Evolutionary conservation across 176 grass and related monocot genomes (phyloP).

Genomic region (Oryza meyeriana): DNA sequence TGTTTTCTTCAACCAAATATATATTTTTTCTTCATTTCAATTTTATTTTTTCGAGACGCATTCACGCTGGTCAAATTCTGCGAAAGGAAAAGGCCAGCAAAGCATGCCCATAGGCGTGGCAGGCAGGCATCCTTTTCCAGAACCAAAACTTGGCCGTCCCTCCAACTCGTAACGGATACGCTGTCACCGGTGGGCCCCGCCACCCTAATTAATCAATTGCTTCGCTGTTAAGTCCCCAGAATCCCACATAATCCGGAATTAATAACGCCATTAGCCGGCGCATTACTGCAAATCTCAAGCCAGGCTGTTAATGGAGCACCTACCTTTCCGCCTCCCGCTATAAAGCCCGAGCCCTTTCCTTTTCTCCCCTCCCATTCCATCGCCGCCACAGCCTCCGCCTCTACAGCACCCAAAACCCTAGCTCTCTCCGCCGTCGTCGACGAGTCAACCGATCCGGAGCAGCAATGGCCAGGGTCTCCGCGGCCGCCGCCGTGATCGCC

Average conservation of each 20-base stretch:
- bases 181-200: neutral
- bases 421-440: neutral
- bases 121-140: neutral
- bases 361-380: neutral
- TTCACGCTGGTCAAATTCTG: neutral
- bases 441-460: neutral
- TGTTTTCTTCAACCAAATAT: too few species aligned
- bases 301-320: conserved; percentile 31
- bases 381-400: neutral
- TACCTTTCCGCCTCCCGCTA: neutral
- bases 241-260: neutral
- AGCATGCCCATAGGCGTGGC: neutral
- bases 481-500: neutral
- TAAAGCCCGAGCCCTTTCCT: neutral
- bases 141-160: neutral
- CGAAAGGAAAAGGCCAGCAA: neutral
- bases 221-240: neutral
- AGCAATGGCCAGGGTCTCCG: conserved; percentile 40
- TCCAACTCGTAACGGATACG: neutral
- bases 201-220: neutral
- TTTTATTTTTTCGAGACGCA: neutral
- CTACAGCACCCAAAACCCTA: conserved; percentile 19
- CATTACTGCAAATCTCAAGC: neutral
- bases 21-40: too few species aligned
- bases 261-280: neutral